Percentiles rank a stretch among this genome's conserved stretches.
Conservation (phyloP, 768 basidiomycete genomes). For the Tylopilus vinaceipallidus region DNA sequence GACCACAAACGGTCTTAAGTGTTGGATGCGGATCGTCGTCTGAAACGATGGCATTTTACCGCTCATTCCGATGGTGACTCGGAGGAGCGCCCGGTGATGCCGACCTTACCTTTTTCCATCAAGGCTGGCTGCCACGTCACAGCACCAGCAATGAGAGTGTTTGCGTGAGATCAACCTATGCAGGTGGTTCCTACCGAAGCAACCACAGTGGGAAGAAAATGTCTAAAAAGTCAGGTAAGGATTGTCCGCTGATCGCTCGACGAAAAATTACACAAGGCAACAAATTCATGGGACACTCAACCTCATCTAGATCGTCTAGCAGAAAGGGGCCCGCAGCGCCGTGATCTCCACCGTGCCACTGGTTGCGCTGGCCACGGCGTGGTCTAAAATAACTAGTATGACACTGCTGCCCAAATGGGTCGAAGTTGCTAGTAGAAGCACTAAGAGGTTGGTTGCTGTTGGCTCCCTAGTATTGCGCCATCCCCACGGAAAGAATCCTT, state of each 20-base stretch:
- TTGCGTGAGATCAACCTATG: background rate
- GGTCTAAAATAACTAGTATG: no score
- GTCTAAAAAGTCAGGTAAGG: background rate
- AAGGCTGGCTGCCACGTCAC: slow-evolving; percentile 15
- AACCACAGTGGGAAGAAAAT: background rate
- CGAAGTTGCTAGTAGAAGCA: no score
- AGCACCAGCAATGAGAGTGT: background rate
- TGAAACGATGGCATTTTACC: background rate
- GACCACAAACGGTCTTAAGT: background rate
- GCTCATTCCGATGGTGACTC: background rate
- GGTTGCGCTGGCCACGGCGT: no score
- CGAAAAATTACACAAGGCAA: background rate
- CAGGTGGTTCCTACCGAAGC: no score
- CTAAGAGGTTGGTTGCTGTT: no score
- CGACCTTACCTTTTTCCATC: background rate
- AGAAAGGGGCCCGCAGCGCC: background rate
- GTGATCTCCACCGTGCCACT: no score
- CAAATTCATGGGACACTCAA: background rate
- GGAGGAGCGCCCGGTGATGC: background rate
- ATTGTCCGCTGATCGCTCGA: background rate
- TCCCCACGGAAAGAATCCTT: no score
- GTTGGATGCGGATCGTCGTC: background rate
- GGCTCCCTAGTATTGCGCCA: no score
- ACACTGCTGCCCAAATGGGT: no score
- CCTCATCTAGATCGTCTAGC: background rate